Percentiles rank a stretch among this genome's conserved stretches.
Conservation (phyloP, 2,329 filamentous ascomycete genomes). For the Ambrosiella xylebori region DNA sequence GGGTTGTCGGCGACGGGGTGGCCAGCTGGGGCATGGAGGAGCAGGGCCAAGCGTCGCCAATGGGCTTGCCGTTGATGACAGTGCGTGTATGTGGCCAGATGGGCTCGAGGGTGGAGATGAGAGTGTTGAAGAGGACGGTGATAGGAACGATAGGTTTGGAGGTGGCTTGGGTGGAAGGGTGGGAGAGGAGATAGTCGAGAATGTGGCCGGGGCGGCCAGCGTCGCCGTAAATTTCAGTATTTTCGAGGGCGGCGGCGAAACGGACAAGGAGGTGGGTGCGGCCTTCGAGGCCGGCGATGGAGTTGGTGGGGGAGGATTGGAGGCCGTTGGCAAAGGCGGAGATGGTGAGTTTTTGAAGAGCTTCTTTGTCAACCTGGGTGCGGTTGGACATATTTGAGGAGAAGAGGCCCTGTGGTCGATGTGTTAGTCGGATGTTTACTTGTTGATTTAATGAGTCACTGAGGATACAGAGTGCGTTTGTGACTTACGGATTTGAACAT, state of each 20-base stretch:
- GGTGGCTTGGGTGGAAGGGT: conserved; percentile 74
- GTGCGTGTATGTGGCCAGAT: conserved; percentile 87
- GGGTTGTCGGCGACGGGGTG: conserved; percentile 28
- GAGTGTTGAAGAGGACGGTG: conserved; percentile 74
- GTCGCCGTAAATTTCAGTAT: conserved; percentile 67
- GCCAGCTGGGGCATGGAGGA: conserved; percentile 50
- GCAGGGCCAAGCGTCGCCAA: conserved; percentile 92
- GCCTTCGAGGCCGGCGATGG: conserved; percentile 70
- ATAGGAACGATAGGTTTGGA: conserved; percentile 76
- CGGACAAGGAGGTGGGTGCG: conserved; percentile 62
- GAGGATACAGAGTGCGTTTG: background rate
- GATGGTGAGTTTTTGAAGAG: conserved; percentile 55
- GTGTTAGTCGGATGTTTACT: background rate
- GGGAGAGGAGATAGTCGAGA: conserved; percentile 90
- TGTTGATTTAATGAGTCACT: background rate
- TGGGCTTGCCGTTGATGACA: conserved; percentile 65
- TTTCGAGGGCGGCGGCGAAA: conserved; percentile 59
- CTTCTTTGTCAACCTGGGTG: conserved; percentile 75
- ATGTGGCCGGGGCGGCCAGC: conserved; percentile 83
- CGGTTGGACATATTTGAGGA: conserved; percentile 68
- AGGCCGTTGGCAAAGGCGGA: conserved; percentile 63
- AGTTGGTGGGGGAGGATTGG: conserved; percentile 67
- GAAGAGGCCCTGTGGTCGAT: conserved; percentile 47
- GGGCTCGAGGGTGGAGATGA: conserved; percentile 69
- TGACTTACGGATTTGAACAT: conserved; percentile 66